A percentile compares a stretch with the other conserved stretches of the same genome.
Evolutionary conservation across 2,329 filamentous ascomycete genomes (phyloP).

Genomic region (Aplosporella prunicola): DNA sequence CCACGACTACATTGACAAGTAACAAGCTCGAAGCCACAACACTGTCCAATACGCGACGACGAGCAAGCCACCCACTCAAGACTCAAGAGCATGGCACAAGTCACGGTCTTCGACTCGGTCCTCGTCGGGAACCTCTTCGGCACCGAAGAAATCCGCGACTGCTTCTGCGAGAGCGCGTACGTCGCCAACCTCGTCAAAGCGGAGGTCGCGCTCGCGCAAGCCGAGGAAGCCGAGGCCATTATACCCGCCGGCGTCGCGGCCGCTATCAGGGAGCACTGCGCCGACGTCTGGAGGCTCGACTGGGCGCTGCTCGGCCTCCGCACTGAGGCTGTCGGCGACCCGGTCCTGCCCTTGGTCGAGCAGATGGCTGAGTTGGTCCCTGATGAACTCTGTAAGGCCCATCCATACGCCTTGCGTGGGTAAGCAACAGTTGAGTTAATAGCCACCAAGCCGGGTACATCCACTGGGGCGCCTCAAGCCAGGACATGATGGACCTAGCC

Average conservation of each 20-base stretch:
- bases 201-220: constrained; percentile 43
- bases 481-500: constrained; percentile 51
- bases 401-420: background rate
- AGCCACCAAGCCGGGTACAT: constrained; percentile 36
- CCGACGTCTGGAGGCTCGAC: constrained; percentile 30
- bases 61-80: too few relatives aligned
- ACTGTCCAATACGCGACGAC: too few relatives aligned
- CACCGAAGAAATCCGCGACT: constrained; percentile 41
- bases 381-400: constrained; percentile 22
- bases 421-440: constrained; percentile 19
- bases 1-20: too few relatives aligned
- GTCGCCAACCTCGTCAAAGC: constrained; percentile 41
- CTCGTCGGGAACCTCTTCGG: constrained; percentile 45
- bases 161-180: constrained; percentile 44
- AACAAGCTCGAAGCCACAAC: too few relatives aligned
- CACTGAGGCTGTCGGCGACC: constrained; percentile 47
- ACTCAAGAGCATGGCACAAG: background rate
- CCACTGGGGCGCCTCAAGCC: constrained; percentile 51
- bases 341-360: constrained; percentile 42
- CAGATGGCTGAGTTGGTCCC: constrained; percentile 35
- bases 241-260: constrained; percentile 34
- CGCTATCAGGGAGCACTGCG: constrained; percentile 24
- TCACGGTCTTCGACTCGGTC: constrained; percentile 34
- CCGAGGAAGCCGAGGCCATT: constrained; percentile 39
- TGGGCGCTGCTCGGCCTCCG: constrained; percentile 34